Percentiles rank a stretch among this genome's conserved stretches.
Evolutionary conservation across 768 basidiomycete species (phyloP).

Genomic region (Mycena maculata): DNA sequence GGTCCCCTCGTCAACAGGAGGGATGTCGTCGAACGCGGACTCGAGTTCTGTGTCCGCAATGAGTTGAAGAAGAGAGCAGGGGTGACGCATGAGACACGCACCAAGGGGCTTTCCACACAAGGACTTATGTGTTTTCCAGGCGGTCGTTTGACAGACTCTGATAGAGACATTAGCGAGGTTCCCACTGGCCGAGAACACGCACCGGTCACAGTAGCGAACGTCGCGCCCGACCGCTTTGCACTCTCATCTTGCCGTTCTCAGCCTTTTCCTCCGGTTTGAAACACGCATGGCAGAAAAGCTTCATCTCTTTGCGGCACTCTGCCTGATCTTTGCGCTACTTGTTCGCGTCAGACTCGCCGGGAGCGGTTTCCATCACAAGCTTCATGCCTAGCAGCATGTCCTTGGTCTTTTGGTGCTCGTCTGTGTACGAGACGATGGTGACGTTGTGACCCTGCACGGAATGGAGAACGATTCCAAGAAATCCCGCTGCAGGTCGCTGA

Average conservation of each 20-base stretch:
- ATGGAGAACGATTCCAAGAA: conserved; percentile 10
- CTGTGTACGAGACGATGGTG: neutral
- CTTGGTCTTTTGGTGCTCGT: conserved; percentile 19
- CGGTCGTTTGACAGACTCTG: conserved; percentile 25
- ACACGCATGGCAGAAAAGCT: conserved; percentile 29
- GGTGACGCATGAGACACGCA: neutral
- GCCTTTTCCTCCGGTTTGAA: conserved; percentile 28
- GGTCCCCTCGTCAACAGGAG: neutral
- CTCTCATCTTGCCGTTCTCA: conserved; percentile 25
- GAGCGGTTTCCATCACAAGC: neutral
- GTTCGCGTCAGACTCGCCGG: conserved; percentile 13
- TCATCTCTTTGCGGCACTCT: conserved; percentile 28
- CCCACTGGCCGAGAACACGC: neutral
- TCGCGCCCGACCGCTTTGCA: conserved; percentile 28
- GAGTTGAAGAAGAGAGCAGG: neutral
- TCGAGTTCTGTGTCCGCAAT: conserved; percentile 10
- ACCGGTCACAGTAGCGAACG: conserved; percentile 25
- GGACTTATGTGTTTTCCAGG: conserved; percentile 24
- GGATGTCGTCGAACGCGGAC: conserved; percentile 11
- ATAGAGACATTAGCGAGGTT: neutral
- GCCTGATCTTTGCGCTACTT: conserved; percentile 23
- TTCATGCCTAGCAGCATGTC: neutral
- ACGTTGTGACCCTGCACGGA: conserved; percentile 1
- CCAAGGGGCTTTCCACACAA: conserved; percentile 27
- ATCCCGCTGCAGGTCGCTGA: neutral